Percentiles rank a stretch among this genome's conserved stretches.
Evolutionary conservation across 129 eudicot genomes (phyloP).

Genomic region (Chrysanthemum makinoi): DNA sequence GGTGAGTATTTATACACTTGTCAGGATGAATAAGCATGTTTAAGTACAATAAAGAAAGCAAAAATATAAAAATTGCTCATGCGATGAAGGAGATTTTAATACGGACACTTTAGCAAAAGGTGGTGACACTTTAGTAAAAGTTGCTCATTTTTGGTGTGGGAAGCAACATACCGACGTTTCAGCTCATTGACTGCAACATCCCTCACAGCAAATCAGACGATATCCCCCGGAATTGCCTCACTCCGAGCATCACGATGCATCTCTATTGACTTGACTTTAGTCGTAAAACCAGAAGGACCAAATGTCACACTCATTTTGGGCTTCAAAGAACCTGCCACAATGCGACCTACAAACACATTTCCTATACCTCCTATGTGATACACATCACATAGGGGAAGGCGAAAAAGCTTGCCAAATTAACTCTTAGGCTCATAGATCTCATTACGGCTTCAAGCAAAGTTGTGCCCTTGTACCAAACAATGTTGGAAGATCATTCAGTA

Average conservation of each 20-base stretch:
- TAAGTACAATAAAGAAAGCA: too few relatives aligned
- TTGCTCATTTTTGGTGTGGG: too few relatives aligned
- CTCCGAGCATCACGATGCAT: constrained; percentile 25
- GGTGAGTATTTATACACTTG: too few relatives aligned
- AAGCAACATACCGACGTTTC: too few relatives aligned
- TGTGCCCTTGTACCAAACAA: constrained; percentile 36
- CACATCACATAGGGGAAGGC: constrained; percentile 24
- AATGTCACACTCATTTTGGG: constrained; percentile 29
- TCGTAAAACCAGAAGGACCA: constrained; percentile 30
- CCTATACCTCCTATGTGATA: constrained; percentile 31
- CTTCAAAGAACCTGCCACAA: constrained; percentile 3
- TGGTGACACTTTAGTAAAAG: too few relatives aligned
- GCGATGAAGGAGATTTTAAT: too few relatives aligned
- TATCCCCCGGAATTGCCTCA: constrained; percentile 22
- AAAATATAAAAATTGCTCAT: too few relatives aligned
- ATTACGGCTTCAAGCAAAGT: constrained; percentile 29
- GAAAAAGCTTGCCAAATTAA: constrained; percentile 21
- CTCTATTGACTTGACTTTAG: constrained; percentile 33
- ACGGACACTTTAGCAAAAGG: too few relatives aligned
- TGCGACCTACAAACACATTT: not conserved
- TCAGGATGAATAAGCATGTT: too few relatives aligned
- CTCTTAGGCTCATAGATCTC: constrained; percentile 28
- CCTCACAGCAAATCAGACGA: constrained; percentile 26
- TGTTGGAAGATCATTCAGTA: constrained; percentile 27
- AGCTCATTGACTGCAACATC: constrained; percentile 32